Evolutionary conservation across 1,139 yeast species (phyloP).

Genomic region (Hyphopichia buzzinii): DNA sequence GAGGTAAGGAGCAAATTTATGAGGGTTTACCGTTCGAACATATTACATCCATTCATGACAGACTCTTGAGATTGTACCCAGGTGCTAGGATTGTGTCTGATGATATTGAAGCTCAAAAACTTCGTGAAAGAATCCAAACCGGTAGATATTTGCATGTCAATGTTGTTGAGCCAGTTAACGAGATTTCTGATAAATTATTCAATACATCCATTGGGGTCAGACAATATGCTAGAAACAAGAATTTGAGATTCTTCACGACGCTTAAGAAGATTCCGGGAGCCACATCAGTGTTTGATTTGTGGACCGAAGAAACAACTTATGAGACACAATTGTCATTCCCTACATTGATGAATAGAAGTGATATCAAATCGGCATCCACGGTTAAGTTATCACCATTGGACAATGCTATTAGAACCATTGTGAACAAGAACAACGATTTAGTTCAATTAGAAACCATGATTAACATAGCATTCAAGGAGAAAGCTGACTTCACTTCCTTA

Average conservation of each 20-base stretch:
- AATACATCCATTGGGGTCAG: slow-evolving; percentile 59
- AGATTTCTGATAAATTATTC: slow-evolving; percentile 47
- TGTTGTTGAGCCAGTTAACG: slow-evolving; percentile 68
- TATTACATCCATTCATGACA: slow-evolving; percentile 77
- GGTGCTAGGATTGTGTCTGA: slow-evolving; percentile 75
- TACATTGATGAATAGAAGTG: slow-evolving; percentile 82
- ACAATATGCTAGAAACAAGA: slow-evolving; percentile 68
- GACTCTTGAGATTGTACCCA: slow-evolving; percentile 72
- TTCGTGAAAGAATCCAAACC: slow-evolving; percentile 51
- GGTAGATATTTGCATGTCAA: slow-evolving; percentile 76
- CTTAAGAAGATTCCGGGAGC: slow-evolving; percentile 76
- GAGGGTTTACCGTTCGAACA: slow-evolving; percentile 90
- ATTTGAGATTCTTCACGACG: slow-evolving; percentile 67
- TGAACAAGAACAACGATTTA: slow-evolving; percentile 69
- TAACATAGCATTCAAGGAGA: slow-evolving; percentile 54
- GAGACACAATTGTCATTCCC: slow-evolving; percentile 81
- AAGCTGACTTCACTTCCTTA: slow-evolving; percentile 47
- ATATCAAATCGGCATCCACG: slow-evolving; percentile 53
- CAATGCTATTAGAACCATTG: slow-evolving; percentile 71
- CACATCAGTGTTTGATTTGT: slow-evolving; percentile 67
- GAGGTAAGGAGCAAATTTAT: slow-evolving; percentile 76
- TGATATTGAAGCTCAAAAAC: slow-evolving; percentile 58
- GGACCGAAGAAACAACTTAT: slow-evolving; percentile 87
- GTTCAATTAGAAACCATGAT: slow-evolving; percentile 66
- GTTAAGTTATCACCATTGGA: slow-evolving; percentile 78